Evolutionary conservation across 2,329 filamentous ascomycete species (phyloP), one percentile per base, ranked within the genome.

Genomic region (Sarocladiaceae sp.): DNA sequence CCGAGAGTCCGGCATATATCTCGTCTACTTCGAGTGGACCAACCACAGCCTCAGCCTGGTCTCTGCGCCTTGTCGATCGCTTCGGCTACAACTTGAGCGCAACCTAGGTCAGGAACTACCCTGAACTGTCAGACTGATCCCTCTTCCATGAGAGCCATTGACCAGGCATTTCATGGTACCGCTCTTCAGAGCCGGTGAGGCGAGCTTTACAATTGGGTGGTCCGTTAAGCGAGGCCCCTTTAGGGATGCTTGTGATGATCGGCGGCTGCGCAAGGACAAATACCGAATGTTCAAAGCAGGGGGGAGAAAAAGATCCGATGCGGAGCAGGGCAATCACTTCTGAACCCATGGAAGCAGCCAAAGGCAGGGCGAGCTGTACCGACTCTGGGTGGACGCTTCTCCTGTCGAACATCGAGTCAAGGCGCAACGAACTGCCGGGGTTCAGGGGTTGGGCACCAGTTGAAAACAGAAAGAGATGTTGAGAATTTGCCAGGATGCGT

Each of bases 251-350:
- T 10, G 40, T n/a, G 18, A 17, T 29, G 40, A 46, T 46, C 23
- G 22, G 40, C 13, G 15, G 4, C 25, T 31, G 44, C 4, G 12
- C 4, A 6, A 31, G 10, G 10, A 31, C 8, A 22, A 8, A 31
- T 26, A 22, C 40, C 23, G 23, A 44, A 26, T n/a, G 15, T 4
- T 7, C 3, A 44, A 44, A 10, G 4, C 44, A 5, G 26, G 26
- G 44, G 26, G 44, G 44, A 48, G 26, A 48, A 33, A 48, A 33
- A 15, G 28, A 48, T 48, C 44, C 44, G 44, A 48, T 5, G 44
- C 22, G 44, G 44, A 44, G 22, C 10, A 28, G 3, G n/a, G 15
- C 33, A n/a, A 36, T 7, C 18, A 12, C 5, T 12, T 5, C 7
- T n/a, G 12, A n/a, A 36, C 18, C 15, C 33, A n/a, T 36, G 33